These are phyloP conservation scores for Cadophora sp. DNA, from an alignment of 2,329 filamentous ascomycete species.

Conservation along the genomic window DNA sequence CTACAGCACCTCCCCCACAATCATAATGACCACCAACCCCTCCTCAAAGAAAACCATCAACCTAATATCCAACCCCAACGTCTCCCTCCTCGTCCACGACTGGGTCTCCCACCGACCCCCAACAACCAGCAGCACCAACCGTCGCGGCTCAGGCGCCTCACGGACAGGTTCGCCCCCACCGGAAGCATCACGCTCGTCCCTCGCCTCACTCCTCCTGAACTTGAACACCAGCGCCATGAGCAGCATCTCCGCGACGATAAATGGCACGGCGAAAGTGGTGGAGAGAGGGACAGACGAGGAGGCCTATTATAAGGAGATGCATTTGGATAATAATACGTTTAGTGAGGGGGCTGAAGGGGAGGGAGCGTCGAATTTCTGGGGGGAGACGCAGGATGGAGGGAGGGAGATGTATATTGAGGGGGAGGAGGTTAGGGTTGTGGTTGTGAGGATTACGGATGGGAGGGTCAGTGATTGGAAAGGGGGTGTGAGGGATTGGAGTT, in stretches of 20 bases:
- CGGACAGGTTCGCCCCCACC: constrained; percentile 59
- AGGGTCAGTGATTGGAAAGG: constrained; percentile 96
- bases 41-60: constrained; percentile 83
- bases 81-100: constrained; percentile 95
- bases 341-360: constrained; percentile 57
- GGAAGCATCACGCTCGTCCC: constrained; percentile 73
- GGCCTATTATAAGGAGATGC: constrained; percentile 79
- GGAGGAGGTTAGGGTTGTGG: constrained; percentile 84
- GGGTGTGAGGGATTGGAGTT: constrained; percentile 79
- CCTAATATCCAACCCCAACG: constrained; percentile 81
- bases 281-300: constrained; percentile 80
- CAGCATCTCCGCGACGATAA: constrained; percentile 92
- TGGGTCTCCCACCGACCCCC: constrained; percentile 95
- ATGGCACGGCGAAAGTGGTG: constrained; percentile 81
- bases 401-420: constrained; percentile 76
- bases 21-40: constrained; percentile 91
- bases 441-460: constrained; percentile 84
- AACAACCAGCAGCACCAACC: constrained; percentile 63
- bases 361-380: constrained; percentile 38
- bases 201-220: constrained; percentile 85
- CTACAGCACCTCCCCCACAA: constrained; percentile 74
- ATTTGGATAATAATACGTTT: constrained; percentile 93
- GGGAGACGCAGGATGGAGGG: constrained; percentile 53
- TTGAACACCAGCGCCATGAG: constrained; percentile 89
- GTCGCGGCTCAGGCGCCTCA: constrained; percentile 63